Conservation (phyloP, 495 filamentous ascomycete species). For the Corynascus novoguineensis region DNA sequence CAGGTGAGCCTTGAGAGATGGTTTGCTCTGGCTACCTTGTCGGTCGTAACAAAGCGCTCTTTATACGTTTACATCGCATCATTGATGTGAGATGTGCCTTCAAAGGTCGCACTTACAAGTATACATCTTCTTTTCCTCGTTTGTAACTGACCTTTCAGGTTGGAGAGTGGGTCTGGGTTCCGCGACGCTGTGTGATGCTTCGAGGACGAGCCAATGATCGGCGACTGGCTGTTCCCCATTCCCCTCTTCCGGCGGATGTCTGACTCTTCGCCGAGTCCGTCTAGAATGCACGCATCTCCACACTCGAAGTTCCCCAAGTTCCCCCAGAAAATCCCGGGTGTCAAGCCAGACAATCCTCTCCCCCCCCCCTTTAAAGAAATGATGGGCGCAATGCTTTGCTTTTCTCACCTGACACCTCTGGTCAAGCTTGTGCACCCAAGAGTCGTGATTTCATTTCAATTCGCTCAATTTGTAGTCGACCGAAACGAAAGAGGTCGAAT, state of each 20-base stretch:
- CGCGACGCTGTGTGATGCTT: background rate
- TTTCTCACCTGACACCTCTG: too few relatives aligned
- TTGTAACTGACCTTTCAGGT: too few relatives aligned
- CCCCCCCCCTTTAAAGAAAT: too few relatives aligned
- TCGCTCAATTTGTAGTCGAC: too few relatives aligned
- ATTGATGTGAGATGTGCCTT: background rate
- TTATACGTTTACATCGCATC: background rate
- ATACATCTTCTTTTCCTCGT: background rate
- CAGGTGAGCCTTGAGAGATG: background rate
- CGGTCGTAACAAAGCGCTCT: background rate
- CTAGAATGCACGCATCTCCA: background rate
- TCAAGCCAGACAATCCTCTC: too few relatives aligned
- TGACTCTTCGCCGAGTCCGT: constrained; percentile 4
- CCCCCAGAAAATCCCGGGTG: too few relatives aligned
- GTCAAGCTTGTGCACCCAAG: too few relatives aligned
- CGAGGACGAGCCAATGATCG: background rate
- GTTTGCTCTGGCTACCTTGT: background rate
- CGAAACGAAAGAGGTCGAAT: too few relatives aligned
- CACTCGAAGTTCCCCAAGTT: too few relatives aligned
- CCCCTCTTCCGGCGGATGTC: background rate
- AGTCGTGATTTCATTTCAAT: too few relatives aligned
- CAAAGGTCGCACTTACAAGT: background rate
- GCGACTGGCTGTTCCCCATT: background rate
- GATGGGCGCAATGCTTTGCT: too few relatives aligned
- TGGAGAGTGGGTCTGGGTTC: background rate